These are phyloP conservation scores for Dipteronia sinensis DNA, from an alignment of 345 rosid genomes.

Conservation along the genomic window DNA sequence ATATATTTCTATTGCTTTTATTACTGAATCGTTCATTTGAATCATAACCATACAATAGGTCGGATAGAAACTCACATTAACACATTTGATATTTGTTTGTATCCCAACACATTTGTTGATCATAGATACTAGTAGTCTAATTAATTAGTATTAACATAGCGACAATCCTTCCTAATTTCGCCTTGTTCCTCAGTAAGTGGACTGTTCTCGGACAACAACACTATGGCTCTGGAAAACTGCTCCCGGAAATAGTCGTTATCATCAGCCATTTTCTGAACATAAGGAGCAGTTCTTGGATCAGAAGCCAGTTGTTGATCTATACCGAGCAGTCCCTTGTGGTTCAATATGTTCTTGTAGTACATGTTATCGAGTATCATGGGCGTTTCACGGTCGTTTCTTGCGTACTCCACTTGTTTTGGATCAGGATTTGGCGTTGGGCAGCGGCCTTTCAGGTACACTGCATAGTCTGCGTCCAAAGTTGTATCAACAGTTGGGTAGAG, in stretches of 20 bases:
- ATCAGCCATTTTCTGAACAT: constrained; percentile 68
- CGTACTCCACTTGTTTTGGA: constrained; percentile 54
- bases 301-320: constrained; percentile 69
- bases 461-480: constrained; percentile 59
- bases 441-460: constrained; percentile 59
- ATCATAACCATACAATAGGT: too few species aligned
- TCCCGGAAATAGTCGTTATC: constrained; percentile 71
- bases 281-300: constrained; percentile 60
- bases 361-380: constrained; percentile 81
- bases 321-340: constrained; percentile 62
- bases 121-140: too few species aligned
- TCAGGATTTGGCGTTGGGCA: constrained; percentile 65
- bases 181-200: constrained; percentile 72
- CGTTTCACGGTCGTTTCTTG: constrained; percentile 74
- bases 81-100: too few species aligned
- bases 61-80: too few species aligned
- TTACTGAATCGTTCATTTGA: too few species aligned
- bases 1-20: too few species aligned
- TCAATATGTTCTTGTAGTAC: constrained; percentile 65
- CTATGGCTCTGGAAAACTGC: constrained; percentile 61
- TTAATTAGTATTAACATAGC: constrained; percentile 46
- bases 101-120: too few species aligned
- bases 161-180: constrained; percentile 79
- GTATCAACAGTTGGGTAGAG: constrained; percentile 78
- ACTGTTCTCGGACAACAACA: constrained; percentile 67